Conservation (phyloP, 106 monocot genomes). For the Cymbidium sinense region DNA sequence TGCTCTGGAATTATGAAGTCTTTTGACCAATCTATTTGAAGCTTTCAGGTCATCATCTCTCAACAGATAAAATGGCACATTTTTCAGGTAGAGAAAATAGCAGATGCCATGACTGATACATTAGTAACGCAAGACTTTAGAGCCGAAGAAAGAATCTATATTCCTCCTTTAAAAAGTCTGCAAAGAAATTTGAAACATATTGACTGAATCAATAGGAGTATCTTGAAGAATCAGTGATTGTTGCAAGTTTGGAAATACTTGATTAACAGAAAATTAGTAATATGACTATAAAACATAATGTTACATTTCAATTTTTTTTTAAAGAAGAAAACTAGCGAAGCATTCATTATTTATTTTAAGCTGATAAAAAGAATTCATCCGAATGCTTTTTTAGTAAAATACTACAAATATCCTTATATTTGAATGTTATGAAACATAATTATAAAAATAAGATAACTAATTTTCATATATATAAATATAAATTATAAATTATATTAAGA, state of each 20-base stretch:
- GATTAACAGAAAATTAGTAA: background rate
- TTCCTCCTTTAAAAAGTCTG: background rate
- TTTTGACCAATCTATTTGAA: conserved; percentile 41
- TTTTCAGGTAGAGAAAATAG: conserved; percentile 28
- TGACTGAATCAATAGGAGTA: background rate
- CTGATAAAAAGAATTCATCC: no score
- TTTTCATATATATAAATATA: no score
- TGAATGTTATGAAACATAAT: no score
- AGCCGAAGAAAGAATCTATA: background rate
- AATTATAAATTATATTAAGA: no score
- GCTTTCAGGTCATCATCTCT: conserved; percentile 64
- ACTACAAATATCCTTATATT: no score
- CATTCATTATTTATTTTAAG: no score
- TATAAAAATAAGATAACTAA: no score
- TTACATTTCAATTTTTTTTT: no score
- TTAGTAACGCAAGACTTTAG: background rate
- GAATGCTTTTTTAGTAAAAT: no score
- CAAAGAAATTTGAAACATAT: background rate
- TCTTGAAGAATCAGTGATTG: background rate
- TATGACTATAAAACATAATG: background rate
- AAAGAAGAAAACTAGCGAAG: no score
- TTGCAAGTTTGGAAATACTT: background rate
- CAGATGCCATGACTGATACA: conserved; percentile 28
- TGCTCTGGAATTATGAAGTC: conserved; percentile 61
- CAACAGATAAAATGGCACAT: conserved; percentile 43